Evolutionary conservation across 1,284 basidiomycete genomes (phyloP).

Genomic region (Cystodermella granulosa): DNA sequence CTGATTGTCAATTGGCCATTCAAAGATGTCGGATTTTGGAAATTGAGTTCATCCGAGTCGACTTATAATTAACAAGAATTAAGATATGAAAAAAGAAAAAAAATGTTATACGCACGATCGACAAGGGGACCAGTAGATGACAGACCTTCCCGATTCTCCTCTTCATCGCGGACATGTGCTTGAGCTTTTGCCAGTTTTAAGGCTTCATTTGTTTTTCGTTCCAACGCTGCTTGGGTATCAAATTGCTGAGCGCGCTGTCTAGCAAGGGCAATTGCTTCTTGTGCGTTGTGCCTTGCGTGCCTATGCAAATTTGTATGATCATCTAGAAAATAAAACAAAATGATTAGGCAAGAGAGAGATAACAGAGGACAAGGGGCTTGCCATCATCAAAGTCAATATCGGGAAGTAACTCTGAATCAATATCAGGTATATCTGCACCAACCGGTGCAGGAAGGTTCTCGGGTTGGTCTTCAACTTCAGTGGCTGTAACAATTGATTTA

Average conservation of each 20-base stretch:
- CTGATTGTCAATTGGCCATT: conserved; percentile 80
- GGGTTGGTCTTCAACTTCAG: conserved; percentile 80
- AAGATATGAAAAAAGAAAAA: neutral
- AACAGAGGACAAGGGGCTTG: conserved; percentile 32
- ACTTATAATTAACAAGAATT: conserved; percentile 46
- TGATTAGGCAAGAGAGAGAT: too few relatives aligned
- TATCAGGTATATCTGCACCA: conserved; percentile 56
- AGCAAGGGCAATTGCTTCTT: conserved; percentile 81
- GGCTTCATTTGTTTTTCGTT: conserved; percentile 76
- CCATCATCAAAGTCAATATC: conserved; percentile 96
- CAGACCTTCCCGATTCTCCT: conserved; percentile 34
- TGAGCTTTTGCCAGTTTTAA: conserved; percentile 64
- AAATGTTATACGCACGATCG: conserved; percentile 52
- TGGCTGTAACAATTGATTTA: conserved; percentile 47
- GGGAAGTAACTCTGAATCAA: conserved; percentile 51
- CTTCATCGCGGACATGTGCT: conserved; percentile 52
- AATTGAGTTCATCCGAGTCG: conserved; percentile 96
- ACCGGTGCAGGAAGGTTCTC: conserved; percentile 47
- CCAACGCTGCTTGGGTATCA: conserved; percentile 75
- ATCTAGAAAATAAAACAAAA: conserved; percentile 45
- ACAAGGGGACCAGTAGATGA: conserved; percentile 44
- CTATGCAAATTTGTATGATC: conserved; percentile 86
- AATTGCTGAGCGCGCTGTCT: conserved; percentile 81
- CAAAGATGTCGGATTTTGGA: conserved; percentile 97
- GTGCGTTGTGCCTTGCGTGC: conserved; percentile 87